phyloP scores from a whole-genome alignment of 768 basidiomycete genomes.

The Suillus paluster region DNA sequence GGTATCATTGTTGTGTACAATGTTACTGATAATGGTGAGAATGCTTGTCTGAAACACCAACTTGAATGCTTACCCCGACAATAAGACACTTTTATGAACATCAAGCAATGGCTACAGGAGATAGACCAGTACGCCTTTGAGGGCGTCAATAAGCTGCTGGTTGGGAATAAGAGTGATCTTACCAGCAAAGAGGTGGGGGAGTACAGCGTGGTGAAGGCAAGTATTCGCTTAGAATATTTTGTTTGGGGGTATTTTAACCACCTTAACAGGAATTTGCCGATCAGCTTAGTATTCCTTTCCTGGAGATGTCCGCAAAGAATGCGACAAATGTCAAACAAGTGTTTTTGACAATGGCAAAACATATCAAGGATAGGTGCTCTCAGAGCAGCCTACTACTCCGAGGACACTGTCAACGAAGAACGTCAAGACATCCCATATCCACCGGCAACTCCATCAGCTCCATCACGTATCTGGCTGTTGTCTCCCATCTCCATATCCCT shows the following conservation, averaged over 20 bases:
- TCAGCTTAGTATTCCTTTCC: constrained; percentile 90
- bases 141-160: constrained; percentile 97
- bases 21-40: constrained; percentile 88
- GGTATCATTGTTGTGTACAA: constrained; percentile 99
- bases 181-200: constrained; percentile 96
- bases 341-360: too few species aligned
- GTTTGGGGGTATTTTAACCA: constrained; percentile 10
- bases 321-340: constrained; percentile 32
- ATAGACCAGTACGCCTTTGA: constrained; percentile 97
- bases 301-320: too few species aligned
- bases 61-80: constrained; percentile 13
- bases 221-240: constrained; percentile 10
- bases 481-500: too few species aligned
- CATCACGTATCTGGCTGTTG: constrained; percentile 35
- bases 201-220: constrained; percentile 84
- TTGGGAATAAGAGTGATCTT: constrained; percentile 99
- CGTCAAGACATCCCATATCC: constrained; percentile 46
- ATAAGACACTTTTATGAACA: constrained; percentile 90
- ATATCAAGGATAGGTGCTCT: too few species aligned
- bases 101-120: constrained; percentile 94
- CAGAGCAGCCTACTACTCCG: constrained; percentile 34
- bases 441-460: constrained; percentile 36
- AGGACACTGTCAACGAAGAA: constrained; percentile 5
- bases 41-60: background rate
- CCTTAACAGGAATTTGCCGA: constrained; percentile 84